Base-by-base conservation (phyloP, 176 grass and related monocot genomes). In the Musa acuminata region DNA sequence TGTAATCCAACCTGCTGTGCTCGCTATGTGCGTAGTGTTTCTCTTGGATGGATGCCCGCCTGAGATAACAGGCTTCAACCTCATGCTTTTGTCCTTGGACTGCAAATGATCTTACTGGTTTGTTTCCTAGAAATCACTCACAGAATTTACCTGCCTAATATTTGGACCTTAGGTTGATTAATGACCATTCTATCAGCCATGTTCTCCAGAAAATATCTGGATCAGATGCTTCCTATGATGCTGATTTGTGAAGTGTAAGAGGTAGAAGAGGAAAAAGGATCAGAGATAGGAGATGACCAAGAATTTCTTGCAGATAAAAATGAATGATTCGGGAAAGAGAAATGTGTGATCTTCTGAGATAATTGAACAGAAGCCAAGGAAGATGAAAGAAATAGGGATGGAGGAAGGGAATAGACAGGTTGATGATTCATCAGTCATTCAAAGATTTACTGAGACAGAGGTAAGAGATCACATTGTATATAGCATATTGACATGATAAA, bases 51-150 rank as follows among this genome's bases (percentile, higher is more conserved):
- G 35, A 69, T 48, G 67, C 8, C 8, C 49, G 67, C 67, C 67
- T 69, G 8, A 1, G 27, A 0, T 69, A 0, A 49, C 35, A 69
- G 67, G 16, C 16, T 69, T 69, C 67, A 49, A 8, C 43, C 1
- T 20, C 35, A 69, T 69, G 35, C 25, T 69, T 49, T 69, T 69
- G 57, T 60, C 57, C 57, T 60, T 60, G 57, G 29, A 60, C 57
- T 60, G 13, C 57, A 60, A 20, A 1, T 14, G 57, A 3, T 19
- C n/a, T 60, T 60, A 60, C 19, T 60, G 57, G 57, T 60, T 60
- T 60, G 57, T 20, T 60, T 60, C 57, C 20, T 60, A 60, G 57
- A 8, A 60, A 60, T 60, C 57, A 60, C 6, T 19, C 57, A 60
- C 4, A 60, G 57, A 60, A 8, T 60, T 19, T 60, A n/a, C 57